Evolutionary conservation across 2,329 filamentous ascomycete genomes (phyloP).

Genomic region (Fusarium sp.): DNA sequence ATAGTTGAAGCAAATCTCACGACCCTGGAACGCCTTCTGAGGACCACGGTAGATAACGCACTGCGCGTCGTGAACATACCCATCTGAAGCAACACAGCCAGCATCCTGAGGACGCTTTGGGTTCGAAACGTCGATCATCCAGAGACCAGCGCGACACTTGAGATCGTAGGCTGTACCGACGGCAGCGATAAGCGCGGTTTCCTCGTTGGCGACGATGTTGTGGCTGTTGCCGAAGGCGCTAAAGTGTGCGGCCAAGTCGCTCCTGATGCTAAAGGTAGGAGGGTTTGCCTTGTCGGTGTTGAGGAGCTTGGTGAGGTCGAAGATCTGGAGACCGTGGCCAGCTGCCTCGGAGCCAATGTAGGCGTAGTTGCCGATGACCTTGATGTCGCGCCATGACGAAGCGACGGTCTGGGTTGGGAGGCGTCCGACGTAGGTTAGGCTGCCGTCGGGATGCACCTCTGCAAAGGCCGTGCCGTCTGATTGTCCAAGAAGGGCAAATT

Average conservation of each 20-base stretch:
- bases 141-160: slow-evolving; percentile 5
- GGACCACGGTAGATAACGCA: slow-evolving; percentile 6
- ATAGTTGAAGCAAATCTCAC: slow-evolving; percentile 14
- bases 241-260: background rate
- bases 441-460: background rate
- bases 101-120: background rate
- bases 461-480: slow-evolving; percentile 8
- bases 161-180: background rate
- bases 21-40: background rate
- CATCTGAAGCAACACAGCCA: background rate
- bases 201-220: slow-evolving; percentile 11
- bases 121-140: slow-evolving; percentile 12
- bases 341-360: slow-evolving; percentile 55
- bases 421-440: slow-evolving; percentile 36
- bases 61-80: slow-evolving; percentile 7
- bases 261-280: background rate
- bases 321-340: slow-evolving; percentile 68
- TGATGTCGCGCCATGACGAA: slow-evolving; percentile 53
- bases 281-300: slow-evolving; percentile 19
- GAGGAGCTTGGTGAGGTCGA: slow-evolving; percentile 66
- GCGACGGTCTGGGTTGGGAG: slow-evolving; percentile 52
- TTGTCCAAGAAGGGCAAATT: slow-evolving; percentile 8
- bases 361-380: slow-evolving; percentile 48
- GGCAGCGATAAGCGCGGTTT: background rate
- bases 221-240: slow-evolving; percentile 6